Base-by-base conservation (phyloP, 2,329 filamentous ascomycete genomes). In the Waltergamsia citrina region DNA sequence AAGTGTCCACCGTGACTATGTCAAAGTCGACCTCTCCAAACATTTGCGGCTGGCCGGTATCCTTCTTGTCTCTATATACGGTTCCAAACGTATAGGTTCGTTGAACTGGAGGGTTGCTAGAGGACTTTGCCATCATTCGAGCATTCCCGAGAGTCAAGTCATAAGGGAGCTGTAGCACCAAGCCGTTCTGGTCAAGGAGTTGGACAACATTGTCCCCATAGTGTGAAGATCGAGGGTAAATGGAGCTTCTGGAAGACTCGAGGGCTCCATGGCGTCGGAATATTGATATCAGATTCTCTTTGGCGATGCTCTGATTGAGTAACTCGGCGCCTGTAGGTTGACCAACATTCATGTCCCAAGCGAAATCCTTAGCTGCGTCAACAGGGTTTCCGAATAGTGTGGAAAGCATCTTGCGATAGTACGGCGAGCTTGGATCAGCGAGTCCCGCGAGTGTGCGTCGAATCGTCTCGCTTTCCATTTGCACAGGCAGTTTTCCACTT, bases 11-110 rank as follows among this genome's bases (percentile, higher is more conserved):
- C 1, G 87, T 90, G n/a, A 94, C 73, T 39, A 98, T 87, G 57
- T 98, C 92, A 53, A 96, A 98, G 53, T 96, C 88, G 3, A 93
- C 88, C 52, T 96, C 92, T 8, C 85, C 82, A 52, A 85, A 82
- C 48, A 81, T 82, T 37, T 73, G 71, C 6, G 92, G 92, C 45
- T 94, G 84, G 3, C 85, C 84, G 7, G 85, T 87, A 36, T 78
- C 79, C 32, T 78, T 68, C 29, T 74, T 78, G 42, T 93, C 84
- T 26, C 92, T 76, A 51, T 86, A 96, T 2, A 96, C 87, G 22
- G 72, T 81, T 6, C 87, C 88, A 53, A 98, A 95, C 0, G 84
- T 78, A 54, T 86, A 94, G 0, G 84, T 85, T 43, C 85, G 83
- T 43, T 85, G 75, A 5, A 85, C 60, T 2, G 76, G 67, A 0